Evolutionary conservation across 2,329 filamentous ascomycete genomes (phyloP).

Genomic region (Biscogniauxia mediterranea): DNA sequence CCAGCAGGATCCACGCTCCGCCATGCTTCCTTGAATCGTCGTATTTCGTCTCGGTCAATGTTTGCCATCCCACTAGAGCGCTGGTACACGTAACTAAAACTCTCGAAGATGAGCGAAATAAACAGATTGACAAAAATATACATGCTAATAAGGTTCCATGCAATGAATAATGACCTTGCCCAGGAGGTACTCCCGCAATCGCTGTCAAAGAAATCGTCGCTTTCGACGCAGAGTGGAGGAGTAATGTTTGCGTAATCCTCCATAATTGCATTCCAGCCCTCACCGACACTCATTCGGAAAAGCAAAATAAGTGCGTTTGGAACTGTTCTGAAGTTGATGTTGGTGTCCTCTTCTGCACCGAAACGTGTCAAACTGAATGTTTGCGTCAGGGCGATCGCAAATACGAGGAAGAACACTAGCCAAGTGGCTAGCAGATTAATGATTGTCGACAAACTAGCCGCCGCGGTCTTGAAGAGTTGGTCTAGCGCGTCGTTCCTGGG

Average conservation of each 20-base stretch:
- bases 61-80: conserved; percentile 88
- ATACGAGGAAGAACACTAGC: conserved; percentile 95
- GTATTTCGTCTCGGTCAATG: conserved; percentile 89
- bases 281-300: conserved; percentile 89
- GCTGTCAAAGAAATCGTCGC: conserved; percentile 72
- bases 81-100: conserved; percentile 99
- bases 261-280: conserved; percentile 97
- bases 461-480: conserved; percentile 97
- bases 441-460: conserved; percentile 87
- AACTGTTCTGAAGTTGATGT: conserved; percentile 90
- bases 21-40: conserved; percentile 98
- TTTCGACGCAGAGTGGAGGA: conserved; percentile 76
- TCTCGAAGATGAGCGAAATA: conserved; percentile 98
- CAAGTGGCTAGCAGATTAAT: conserved; percentile 91
- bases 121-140: conserved; percentile 99
- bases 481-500: conserved; percentile 96
- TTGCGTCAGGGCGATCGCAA: conserved; percentile 93
- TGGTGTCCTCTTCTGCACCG: conserved; percentile 66
- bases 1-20: conserved; percentile 91
- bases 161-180: conserved; percentile 86
- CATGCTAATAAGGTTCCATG: conserved; percentile 99
- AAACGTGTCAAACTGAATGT: conserved; percentile 94
- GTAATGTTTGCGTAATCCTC: conserved; percentile 84
- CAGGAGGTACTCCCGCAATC: conserved; percentile 91
- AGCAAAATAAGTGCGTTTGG: conserved; percentile 91